Base-by-base conservation (phyloP, 495 filamentous ascomycete species). In the Penicillium malachiteum region DNA sequence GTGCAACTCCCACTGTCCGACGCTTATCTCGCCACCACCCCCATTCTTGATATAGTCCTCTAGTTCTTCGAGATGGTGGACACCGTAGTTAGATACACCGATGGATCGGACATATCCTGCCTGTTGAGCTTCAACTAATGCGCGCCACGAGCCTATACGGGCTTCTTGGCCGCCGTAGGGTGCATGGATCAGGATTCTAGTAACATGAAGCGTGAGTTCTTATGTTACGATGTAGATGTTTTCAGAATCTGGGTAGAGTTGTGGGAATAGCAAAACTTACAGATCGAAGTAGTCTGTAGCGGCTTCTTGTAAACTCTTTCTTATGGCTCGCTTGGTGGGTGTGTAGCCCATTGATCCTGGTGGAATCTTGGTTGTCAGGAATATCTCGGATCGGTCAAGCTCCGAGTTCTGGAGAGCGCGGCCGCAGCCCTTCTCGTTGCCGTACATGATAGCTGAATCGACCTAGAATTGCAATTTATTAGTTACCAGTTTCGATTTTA, bases 1-100 rank as follows among this genome's bases (percentile, higher is more conserved):
- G 60, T 97, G 92, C 14, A 96, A 66, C 69, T 96, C 92, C 59
- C 88, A 89, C 69, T 96, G 92, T 9, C 89, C 90, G 3, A 96
- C 88, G 53, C 84, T 87, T 58, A 97, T 78, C 16, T 90, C 76
- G 14, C 89, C 89, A 12, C 86, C 90, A 52, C 83, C 85, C 5
- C 87, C 88, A 54, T 82, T 74, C 56, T 83, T 79, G 62, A 92
- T 91, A 60, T 89, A 87, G 58, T 67, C 72, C 62, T 95, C 89
- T 41, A 96, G 71, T 50, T 83, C 81, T 26, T 82, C 68, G 8
- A 84, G 71, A 58, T 84, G 81, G 50, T 82, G 78, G 52, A 84
- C 64, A 3, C 79, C 79, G 56, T 80, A 84, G 65, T 84, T 84
- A 4, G 75, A 79, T 5, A 84, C 80, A 5, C 81, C 81, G 31